phyloP scores from a whole-genome alignment of 257 asterid genomes.

The Solanum chmielewskii region DNA sequence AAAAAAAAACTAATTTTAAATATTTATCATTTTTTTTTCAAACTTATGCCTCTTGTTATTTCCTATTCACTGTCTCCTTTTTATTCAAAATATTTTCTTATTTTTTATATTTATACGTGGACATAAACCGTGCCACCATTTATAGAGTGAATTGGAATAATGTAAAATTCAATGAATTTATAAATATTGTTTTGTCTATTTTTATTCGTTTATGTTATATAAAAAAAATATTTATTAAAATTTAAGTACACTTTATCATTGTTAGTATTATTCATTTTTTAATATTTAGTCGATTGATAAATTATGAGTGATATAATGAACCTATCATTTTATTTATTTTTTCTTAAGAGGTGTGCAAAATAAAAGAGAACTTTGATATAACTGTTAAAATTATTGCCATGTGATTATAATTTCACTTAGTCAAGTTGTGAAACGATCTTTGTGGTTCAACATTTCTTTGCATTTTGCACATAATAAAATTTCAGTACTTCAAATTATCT shows the following conservation, averaged over 20 bases:
- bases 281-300: too few species aligned
- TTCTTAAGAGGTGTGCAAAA: not conserved
- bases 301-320: too few species aligned
- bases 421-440: too few species aligned
- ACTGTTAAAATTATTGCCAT: too few species aligned
- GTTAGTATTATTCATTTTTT: too few species aligned
- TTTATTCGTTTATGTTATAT: not conserved
- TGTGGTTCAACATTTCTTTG: too few species aligned
- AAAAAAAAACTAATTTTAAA: not conserved
- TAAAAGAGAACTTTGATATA: too few species aligned
- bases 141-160: not conserved
- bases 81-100: not conserved
- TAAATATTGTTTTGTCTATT: too few species aligned
- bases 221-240: too few species aligned
- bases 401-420: too few species aligned
- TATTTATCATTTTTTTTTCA: not conserved
- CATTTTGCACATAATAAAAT: not conserved
- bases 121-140: not conserved
- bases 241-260: too few species aligned
- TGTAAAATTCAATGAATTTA: not conserved
- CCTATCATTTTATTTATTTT: too few species aligned
- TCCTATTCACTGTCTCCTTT: not conserved
- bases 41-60: not conserved
- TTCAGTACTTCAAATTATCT: fast-evolving
- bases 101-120: not conserved